Conservation (phyloP, 2,329 filamentous ascomycete species). For the Xylaria sp. region DNA sequence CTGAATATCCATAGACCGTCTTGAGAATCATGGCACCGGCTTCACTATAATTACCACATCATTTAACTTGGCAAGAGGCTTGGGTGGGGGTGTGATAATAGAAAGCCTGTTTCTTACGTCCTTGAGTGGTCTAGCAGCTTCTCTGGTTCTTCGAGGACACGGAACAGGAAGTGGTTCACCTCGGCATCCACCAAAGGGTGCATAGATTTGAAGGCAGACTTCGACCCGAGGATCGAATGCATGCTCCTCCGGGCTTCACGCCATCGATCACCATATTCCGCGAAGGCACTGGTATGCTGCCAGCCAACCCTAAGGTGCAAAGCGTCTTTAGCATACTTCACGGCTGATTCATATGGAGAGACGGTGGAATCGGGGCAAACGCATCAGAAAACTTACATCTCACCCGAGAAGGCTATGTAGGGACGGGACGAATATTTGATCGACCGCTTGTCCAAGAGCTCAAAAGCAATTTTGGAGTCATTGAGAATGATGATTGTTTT, state of each 20-base stretch:
- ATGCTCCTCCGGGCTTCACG: slow-evolving; percentile 49
- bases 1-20: slow-evolving; percentile 35
- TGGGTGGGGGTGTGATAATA: neutral
- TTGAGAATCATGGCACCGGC: slow-evolving; percentile 33
- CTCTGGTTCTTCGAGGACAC: slow-evolving; percentile 43
- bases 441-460: slow-evolving; percentile 43
- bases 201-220: slow-evolving; percentile 42
- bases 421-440: slow-evolving; percentile 42
- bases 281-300: slow-evolving; percentile 40
- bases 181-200: slow-evolving; percentile 48
- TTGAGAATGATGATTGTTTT: slow-evolving; percentile 47
- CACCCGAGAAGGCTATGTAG: slow-evolving; percentile 35
- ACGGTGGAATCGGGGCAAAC: neutral
- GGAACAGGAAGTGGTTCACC: slow-evolving; percentile 46
- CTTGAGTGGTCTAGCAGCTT: slow-evolving; percentile 45
- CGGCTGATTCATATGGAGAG: neutral
- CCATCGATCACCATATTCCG: slow-evolving; percentile 42
- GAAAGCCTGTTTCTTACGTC: slow-evolving; percentile 41
- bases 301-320: slow-evolving; percentile 37
- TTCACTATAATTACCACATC: slow-evolving; percentile 37
- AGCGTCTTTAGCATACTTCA: neutral
- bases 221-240: slow-evolving; percentile 48
- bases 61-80: neutral
- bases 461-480: slow-evolving; percentile 38
- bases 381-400: slow-evolving; percentile 38